These are phyloP conservation scores for Xylaria sp. DNA, from an alignment of 2,329 filamentous ascomycete genomes.

Conservation along the genomic window DNA sequence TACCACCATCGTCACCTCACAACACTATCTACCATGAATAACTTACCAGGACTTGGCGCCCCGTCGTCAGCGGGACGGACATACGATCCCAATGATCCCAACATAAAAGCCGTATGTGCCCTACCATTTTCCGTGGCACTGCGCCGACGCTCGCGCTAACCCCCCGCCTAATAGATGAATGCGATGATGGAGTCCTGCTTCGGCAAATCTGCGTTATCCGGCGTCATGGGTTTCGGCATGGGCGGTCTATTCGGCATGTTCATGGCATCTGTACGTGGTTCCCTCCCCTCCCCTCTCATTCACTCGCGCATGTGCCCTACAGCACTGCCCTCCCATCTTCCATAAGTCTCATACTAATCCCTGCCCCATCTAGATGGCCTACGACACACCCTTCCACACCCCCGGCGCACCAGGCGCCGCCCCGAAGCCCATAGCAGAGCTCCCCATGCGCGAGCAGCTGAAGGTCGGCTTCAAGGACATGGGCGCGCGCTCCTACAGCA, in stretches of 20 bases:
- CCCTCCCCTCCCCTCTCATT: neutral
- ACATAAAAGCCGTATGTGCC: slow-evolving; percentile 61
- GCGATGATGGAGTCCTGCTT: slow-evolving; percentile 90
- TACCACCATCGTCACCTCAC: neutral
- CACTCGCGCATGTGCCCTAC: neutral
- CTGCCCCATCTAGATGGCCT: slow-evolving; percentile 80
- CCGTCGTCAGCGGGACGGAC: slow-evolving; percentile 38
- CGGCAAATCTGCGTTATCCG: slow-evolving; percentile 88
- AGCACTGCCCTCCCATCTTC: neutral
- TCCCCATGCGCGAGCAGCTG: slow-evolving; percentile 87
- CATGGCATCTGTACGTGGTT: slow-evolving; percentile 86
- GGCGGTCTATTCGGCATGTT: slow-evolving; percentile 96
- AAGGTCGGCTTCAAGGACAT: slow-evolving; percentile 92
- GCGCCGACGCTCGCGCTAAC: slow-evolving; percentile 30
- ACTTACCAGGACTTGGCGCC: slow-evolving; percentile 44
- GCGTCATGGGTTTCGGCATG: slow-evolving; percentile 92
- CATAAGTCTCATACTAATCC: neutral
- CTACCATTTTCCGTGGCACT: neutral
- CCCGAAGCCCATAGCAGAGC: slow-evolving; percentile 60
- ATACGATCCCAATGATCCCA: slow-evolving; percentile 60
- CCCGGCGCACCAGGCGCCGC: slow-evolving; percentile 52
- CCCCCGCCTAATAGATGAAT: slow-evolving; percentile 70
- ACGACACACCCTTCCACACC: slow-evolving; percentile 86
- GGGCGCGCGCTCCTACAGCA: slow-evolving; percentile 83
- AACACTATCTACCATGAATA: slow-evolving; percentile 44